Base-by-base conservation (phyloP, 495 filamentous ascomycete genomes). In the Aspergillus coremiiformis region DNA sequence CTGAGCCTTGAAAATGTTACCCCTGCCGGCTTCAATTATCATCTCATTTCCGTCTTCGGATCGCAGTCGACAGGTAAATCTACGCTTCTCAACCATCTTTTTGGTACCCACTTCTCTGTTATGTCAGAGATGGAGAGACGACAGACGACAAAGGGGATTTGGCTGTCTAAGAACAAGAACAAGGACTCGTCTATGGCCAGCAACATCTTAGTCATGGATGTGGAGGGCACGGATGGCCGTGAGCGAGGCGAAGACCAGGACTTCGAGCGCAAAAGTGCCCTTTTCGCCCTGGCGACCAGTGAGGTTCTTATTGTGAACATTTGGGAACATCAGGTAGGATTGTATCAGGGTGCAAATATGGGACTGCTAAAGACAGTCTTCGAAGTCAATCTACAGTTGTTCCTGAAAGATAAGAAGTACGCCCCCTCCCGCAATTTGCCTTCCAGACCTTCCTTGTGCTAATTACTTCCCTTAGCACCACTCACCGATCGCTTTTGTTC, bases 281-380 rank as follows among this genome's bases (percentile, higher is more conserved):
- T 98, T 15, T 98, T 98, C 67, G 93, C 93, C 15, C 77, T 98
- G 59, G 93, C 93, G 35, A 98, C 93, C 22, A 96, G 92, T 70
- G 93, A 98, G 74, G 93, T 98, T 45, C 77, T 98, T 53, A 94
- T 98, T 65, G 87, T 98, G 64, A 98, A 98, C 61, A 91, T 98
- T 54, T 98, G 93, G 93, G 93, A 98, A 71, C 91, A 96, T 68
- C 93, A 98, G 69, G 93, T 98, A 44, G 93, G 93, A 19, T 69
- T 98, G 62, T 98, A 98, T 63, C 93, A 98, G 70, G 93, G 93
- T 47, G 93, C 93, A 52, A 98, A 98, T 68, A 98, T 98, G 93
- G 93, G 93, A 2, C 66, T 98, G 54, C 68, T 98, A 53, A 98
- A 98, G 75, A 97, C 94, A 10, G 93, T 98, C 5, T 98, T 98